A percentile compares a stretch with the other conserved stretches of the same genome.
phyloP scores from a whole-genome alignment of 192 early-diverging fungal species.

The Spizellomyces punctatus region DNA sequence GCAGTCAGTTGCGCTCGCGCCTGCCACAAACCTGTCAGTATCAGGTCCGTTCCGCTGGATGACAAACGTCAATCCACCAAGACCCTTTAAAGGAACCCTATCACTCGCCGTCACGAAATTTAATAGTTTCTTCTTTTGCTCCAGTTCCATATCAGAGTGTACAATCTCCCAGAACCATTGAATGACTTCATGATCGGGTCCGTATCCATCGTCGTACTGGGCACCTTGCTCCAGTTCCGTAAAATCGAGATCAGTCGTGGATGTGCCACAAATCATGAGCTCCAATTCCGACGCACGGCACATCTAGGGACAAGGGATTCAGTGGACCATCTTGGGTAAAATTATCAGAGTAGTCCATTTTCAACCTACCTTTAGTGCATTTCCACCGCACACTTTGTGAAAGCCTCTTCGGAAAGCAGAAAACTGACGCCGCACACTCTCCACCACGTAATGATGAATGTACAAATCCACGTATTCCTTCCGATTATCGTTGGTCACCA shows the following conservation, averaged over 20 bases:
- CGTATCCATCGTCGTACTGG: slow-evolving; percentile 86
- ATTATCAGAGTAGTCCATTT: neutral
- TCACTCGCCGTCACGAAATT: slow-evolving; percentile 91
- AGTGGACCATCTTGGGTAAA: neutral
- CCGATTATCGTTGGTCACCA: slow-evolving; percentile 59
- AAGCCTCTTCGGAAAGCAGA: slow-evolving; percentile 53
- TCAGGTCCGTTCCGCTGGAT: slow-evolving; percentile 96
- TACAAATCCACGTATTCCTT: slow-evolving; percentile 55
- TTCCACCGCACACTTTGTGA: slow-evolving; percentile 53
- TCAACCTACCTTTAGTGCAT: slow-evolving; percentile 46
- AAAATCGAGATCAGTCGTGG: slow-evolving; percentile 63
- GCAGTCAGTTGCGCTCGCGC: no score
- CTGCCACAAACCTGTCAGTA: slow-evolving; percentile 52
- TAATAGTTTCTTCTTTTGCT: slow-evolving; percentile 74
- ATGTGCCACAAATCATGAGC: slow-evolving; percentile 66
- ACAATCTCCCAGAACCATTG: slow-evolving; percentile 85
- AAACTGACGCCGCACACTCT: slow-evolving; percentile 50
- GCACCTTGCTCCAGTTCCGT: slow-evolving; percentile 69
- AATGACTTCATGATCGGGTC: slow-evolving; percentile 65
- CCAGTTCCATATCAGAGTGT: slow-evolving; percentile 53
- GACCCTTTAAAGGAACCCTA: slow-evolving; percentile 83
- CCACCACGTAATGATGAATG: slow-evolving; percentile 46
- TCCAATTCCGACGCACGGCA: slow-evolving; percentile 75
- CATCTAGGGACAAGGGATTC: slow-evolving; percentile 31
- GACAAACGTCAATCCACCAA: slow-evolving; percentile 82